Base-by-base conservation (phyloP, 2,329 filamentous ascomycete genomes). In the Arthrobotrys musiformis region DNA sequence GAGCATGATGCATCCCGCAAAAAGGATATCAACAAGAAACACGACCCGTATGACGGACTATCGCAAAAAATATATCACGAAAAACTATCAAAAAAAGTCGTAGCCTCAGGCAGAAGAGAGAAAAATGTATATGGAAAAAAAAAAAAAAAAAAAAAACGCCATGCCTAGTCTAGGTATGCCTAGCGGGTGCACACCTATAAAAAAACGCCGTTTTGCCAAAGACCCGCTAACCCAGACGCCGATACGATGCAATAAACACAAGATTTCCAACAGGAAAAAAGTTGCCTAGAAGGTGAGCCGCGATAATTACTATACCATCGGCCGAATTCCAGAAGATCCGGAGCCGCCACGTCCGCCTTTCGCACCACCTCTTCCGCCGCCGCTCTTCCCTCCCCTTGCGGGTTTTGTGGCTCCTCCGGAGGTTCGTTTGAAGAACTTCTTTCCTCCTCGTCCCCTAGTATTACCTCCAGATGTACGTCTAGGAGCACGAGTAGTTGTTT, bases 371-470 rank as follows among this genome's bases (percentile, higher is more conserved):
- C 60, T 56, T 5, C 42, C 28, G 15, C 58, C 28, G 15, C 58
- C 44, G 2, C 60, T 60, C 24, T 17, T 56, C 17, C 61, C 68
- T 13, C 58, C 22, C 6, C n/a, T 42, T 26, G 54, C 8, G 26
- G 50, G 13, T n/a, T 44, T 67, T 24, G 37, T 24, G 22, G 26
- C 24, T 7, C 63, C 72, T 22, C 58, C 42, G 4, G 73, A 70
- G 0, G 73, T 52, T 22, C 61, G 50, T 48, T 67, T 77, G 11
- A 33, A 54, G 22, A 70, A 66, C 22, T 67, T 70, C 48, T 70
- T 77, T 4, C 66, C 66, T 4, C 73, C 73, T 54, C 61, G 46
- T 5, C 73, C 60, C 52, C 60, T 50, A n/a, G n/a, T n/a, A n/a
- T 22, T 4, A 37, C 54, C 48, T 11, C 26, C 52, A n/a, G 58